Conservation (phyloP, 192 early-diverging fungal genomes). For the Phlyctochytrium planicorne region DNA sequence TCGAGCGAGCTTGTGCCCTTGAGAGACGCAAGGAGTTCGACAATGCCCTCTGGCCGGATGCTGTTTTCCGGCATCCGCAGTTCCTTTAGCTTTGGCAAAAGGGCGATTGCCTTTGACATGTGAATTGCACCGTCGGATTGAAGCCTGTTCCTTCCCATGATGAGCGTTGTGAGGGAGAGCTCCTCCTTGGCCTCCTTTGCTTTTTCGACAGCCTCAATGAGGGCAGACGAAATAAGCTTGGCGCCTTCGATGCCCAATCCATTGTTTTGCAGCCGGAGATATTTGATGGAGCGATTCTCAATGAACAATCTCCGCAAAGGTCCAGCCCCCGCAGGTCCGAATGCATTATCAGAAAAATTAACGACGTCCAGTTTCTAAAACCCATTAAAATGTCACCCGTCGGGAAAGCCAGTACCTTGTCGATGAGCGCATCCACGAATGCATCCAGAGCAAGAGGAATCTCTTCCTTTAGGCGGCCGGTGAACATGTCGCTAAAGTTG, state of each 20-base stretch:
- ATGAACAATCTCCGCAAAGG: slow-evolving; percentile 83
- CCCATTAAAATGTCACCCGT: not conserved
- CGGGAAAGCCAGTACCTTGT: slow-evolving; percentile 48
- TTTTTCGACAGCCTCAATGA: slow-evolving; percentile 74
- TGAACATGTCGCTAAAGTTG: slow-evolving; percentile 91
- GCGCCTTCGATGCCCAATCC: slow-evolving; percentile 90
- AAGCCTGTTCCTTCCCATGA: slow-evolving; percentile 92
- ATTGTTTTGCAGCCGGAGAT: slow-evolving; percentile 94
- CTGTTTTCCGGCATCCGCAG: slow-evolving; percentile 96
- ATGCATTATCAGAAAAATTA: slow-evolving; percentile 96
- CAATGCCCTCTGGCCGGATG: slow-evolving; percentile 92
- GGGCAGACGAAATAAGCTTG: slow-evolving; percentile 77
- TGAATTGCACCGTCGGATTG: slow-evolving; percentile 78
- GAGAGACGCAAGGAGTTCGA: slow-evolving; percentile 67
- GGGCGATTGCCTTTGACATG: slow-evolving; percentile 79
- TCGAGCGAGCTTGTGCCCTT: slow-evolving; percentile 59
- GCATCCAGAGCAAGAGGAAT: slow-evolving; percentile 82
- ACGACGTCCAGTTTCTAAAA: slow-evolving; percentile 52
- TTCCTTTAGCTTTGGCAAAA: slow-evolving; percentile 70
- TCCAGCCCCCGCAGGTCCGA: slow-evolving; percentile 90
- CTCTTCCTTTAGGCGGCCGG: slow-evolving; percentile 84
- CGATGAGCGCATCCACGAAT: slow-evolving; percentile 77
- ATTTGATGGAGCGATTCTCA: slow-evolving; percentile 76
- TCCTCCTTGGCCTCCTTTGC: slow-evolving; percentile 58
- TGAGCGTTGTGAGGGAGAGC: slow-evolving; percentile 74